phyloP scores from a whole-genome alignment of 306 rosid species.

The Gleditsia sinensis region DNA sequence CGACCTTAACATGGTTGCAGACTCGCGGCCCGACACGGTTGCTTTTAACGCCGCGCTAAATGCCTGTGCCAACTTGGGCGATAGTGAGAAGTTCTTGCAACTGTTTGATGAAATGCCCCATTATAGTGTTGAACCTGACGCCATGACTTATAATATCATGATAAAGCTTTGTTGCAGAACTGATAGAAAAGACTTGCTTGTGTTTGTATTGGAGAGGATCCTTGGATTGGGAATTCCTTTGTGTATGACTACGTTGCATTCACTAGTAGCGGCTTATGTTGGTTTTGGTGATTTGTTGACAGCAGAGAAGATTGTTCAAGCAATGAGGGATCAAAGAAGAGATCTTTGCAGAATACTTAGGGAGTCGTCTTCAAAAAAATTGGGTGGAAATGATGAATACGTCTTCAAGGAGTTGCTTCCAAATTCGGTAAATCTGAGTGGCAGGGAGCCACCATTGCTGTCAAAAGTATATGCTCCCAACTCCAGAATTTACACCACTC shows the following conservation, averaged over 20 bases:
- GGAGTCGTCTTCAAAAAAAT: conserved; percentile 41
- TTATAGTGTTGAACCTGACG: conserved; percentile 65
- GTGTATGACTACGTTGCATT: conserved; percentile 74
- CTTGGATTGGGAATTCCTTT: conserved; percentile 57
- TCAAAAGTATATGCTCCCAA: conserved; percentile 62
- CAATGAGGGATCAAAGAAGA: conserved; percentile 82
- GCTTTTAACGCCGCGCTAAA: conserved; percentile 86
- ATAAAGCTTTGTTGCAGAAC: conserved; percentile 73
- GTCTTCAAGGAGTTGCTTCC: conserved; percentile 79
- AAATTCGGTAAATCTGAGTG: conserved; percentile 40
- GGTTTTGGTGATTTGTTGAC: conserved; percentile 77
- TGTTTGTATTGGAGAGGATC: conserved; percentile 77
- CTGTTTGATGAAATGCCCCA: conserved; percentile 86
- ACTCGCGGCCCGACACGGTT: conserved; percentile 82
- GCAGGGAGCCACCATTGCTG: conserved; percentile 61
- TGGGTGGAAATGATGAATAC: conserved; percentile 25
- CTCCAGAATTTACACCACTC: conserved; percentile 83
- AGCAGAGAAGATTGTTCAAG: conserved; percentile 83
- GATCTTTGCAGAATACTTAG: conserved; percentile 70
- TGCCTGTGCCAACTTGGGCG: conserved; percentile 82
- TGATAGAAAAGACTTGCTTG: conserved; percentile 72
- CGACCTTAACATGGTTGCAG: conserved; percentile 47
- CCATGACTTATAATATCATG: conserved; percentile 73
- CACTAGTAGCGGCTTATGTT: conserved; percentile 83
- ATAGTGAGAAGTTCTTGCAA: conserved; percentile 63